Percentiles rank a stretch among this genome's conserved stretches.
These are phyloP conservation scores for Starmerella scarabaei DNA, from an alignment of 805 yeast species.

Conservation along the genomic window DNA sequence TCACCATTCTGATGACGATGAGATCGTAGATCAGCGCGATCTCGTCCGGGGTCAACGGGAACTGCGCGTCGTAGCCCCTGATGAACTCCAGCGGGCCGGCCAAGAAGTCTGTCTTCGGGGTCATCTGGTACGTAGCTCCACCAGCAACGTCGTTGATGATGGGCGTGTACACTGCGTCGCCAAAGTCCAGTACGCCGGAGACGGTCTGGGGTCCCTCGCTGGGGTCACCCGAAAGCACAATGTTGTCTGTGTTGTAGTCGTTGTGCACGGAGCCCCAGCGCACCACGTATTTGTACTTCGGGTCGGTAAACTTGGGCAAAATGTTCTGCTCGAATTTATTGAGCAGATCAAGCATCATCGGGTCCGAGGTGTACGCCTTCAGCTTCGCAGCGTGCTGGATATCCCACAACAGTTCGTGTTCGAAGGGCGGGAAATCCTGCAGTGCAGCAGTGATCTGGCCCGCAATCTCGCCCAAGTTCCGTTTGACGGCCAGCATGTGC, in stretches of 20 bases:
- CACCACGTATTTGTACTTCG: neutral
- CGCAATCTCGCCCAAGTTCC: slow-evolving; percentile 5
- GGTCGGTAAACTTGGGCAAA: slow-evolving; percentile 7
- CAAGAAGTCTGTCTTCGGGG: slow-evolving; percentile 1
- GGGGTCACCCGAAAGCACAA: slow-evolving; percentile 3
- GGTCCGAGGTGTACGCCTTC: slow-evolving; percentile 1
- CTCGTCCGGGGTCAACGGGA: slow-evolving; percentile 7
- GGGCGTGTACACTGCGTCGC: slow-evolving; percentile 12
- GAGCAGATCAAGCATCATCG: neutral
- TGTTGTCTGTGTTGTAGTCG: slow-evolving; percentile 10
- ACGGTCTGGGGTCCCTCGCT: slow-evolving; percentile 1
- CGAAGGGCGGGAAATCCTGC: slow-evolving; percentile 5
- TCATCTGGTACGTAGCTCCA: slow-evolving; percentile 11
- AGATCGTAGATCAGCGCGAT: slow-evolving; percentile 4
- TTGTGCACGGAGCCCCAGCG: slow-evolving; percentile 14
- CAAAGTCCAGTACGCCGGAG: slow-evolving; percentile 10
- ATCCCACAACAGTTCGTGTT: slow-evolving; percentile 12
- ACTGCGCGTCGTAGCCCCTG: slow-evolving; percentile 6
- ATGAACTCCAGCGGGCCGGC: slow-evolving; percentile 11
- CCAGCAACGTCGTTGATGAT: slow-evolving; percentile 11
- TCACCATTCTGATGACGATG: slow-evolving; percentile 9
- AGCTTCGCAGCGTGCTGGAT: slow-evolving; percentile 10
- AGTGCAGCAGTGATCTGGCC: slow-evolving; percentile 6
- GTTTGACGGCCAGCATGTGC: neutral
- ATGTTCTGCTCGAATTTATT: slow-evolving; percentile 4